Conservation (phyloP, 139 green algal species). For the Auxenochlorella protothecoides region DNA sequence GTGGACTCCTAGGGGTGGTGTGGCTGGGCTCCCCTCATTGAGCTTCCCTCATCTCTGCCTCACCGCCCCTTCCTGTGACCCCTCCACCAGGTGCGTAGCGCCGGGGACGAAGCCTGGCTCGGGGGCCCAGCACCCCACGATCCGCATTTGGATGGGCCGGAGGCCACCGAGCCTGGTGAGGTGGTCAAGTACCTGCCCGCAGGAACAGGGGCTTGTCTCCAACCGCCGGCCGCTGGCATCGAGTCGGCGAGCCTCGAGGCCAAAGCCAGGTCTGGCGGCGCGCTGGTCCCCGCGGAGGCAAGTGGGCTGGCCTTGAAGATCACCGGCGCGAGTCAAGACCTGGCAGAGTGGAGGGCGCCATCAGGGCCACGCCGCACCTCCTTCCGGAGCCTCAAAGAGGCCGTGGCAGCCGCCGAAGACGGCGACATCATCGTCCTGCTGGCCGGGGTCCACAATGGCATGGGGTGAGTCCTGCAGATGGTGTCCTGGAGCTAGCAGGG, state of each 20-base stretch:
- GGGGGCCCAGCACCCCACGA: slow-evolving; percentile 31
- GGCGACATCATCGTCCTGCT: slow-evolving; percentile 53
- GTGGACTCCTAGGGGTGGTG: neutral
- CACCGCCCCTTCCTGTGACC: neutral
- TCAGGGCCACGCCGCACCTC: slow-evolving; percentile 16
- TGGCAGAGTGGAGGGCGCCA: neutral
- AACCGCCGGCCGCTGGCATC: too few relatives aligned
- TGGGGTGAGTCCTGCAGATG: slow-evolving; percentile 21
- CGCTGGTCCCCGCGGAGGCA: too few relatives aligned
- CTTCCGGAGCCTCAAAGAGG: slow-evolving; percentile 45
- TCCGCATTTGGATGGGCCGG: slow-evolving; percentile 29
- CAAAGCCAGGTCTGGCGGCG: too few relatives aligned
- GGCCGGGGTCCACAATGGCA: slow-evolving; percentile 48
- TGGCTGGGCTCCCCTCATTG: neutral
- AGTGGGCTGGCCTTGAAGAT: too few relatives aligned
- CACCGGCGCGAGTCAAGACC: too few relatives aligned
- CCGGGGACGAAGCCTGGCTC: slow-evolving; percentile 58
- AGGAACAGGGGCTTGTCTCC: too few relatives aligned
- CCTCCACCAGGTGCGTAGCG: slow-evolving; percentile 35
- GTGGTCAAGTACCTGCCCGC: too few relatives aligned
- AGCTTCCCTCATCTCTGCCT: neutral
- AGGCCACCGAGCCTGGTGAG: neutral
- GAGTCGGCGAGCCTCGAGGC: too few relatives aligned
- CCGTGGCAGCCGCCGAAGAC: slow-evolving; percentile 41
- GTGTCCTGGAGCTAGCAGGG: too few relatives aligned